These are phyloP conservation scores for Cystobasidium ongulense DNA, from an alignment of 768 basidiomycete genomes.

Conservation along the genomic window DNA sequence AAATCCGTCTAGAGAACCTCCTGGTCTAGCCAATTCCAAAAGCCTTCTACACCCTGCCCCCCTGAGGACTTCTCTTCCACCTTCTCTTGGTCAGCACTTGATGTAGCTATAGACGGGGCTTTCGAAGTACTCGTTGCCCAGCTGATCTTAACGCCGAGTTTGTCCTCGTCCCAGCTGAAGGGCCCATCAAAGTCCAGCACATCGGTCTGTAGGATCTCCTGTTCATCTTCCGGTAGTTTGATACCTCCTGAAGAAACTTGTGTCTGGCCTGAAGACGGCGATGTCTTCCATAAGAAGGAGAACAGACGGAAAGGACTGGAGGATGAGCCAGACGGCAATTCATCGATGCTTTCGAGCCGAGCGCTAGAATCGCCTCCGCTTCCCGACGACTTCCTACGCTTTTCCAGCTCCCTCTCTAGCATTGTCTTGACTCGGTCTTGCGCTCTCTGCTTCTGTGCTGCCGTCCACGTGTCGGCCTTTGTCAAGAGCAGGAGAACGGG, in stretches of 20 bases:
- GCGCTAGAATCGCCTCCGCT: neutral
- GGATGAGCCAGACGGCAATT: conserved; percentile 1
- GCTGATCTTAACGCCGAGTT: neutral
- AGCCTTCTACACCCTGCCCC: neutral
- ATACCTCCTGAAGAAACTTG: conserved; percentile 2
- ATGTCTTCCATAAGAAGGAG: conserved; percentile 5
- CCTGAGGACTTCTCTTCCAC: neutral
- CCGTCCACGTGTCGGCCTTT: conserved; percentile 25
- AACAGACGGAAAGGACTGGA: conserved; percentile 8
- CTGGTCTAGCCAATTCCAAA: neutral
- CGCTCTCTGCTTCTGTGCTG: neutral
- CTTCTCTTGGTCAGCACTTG: neutral
- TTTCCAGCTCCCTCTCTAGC: conserved; percentile 29
- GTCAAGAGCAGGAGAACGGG: conserved; percentile 30
- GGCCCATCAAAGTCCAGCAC: conserved; percentile 29
- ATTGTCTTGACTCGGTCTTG: conserved; percentile 1
- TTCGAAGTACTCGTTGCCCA: conserved; percentile 16
- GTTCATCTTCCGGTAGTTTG: conserved; percentile 29
- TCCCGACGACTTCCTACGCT: conserved; percentile 2
- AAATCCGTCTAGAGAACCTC: neutral
- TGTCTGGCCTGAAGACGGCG: neutral
- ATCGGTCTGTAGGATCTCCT: conserved; percentile 29
- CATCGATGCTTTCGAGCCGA: conserved; percentile 25
- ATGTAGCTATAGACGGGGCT: neutral
- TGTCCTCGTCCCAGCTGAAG: conserved; percentile 18